These are phyloP conservation scores for Hemisphaericaspora xylofermentans DNA, from an alignment of 1,139 yeast species.

Conservation along the genomic window DNA sequence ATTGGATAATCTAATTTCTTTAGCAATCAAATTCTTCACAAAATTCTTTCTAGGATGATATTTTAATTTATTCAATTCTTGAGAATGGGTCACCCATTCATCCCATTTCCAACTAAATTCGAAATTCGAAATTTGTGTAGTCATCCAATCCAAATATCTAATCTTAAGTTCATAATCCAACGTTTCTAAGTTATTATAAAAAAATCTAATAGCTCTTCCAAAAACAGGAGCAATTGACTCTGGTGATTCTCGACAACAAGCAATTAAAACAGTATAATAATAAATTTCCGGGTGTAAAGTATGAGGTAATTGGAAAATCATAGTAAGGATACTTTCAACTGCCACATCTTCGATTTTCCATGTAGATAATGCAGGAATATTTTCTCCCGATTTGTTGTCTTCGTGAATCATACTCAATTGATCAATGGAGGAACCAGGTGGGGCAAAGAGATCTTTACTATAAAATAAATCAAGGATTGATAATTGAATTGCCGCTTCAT, in stretches of 20 bases:
- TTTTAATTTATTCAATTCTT: constrained; percentile 26
- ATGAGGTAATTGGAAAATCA: constrained; percentile 73
- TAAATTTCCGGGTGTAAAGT: constrained; percentile 70
- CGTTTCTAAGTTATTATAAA: constrained; percentile 65
- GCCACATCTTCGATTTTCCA: constrained; percentile 93
- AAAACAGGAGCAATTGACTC: constrained; percentile 93
- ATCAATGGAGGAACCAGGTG: constrained; percentile 82
- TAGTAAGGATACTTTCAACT: constrained; percentile 75
- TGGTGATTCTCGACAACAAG: constrained; percentile 85
- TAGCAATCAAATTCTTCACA: constrained; percentile 74
- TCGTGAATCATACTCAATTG: constrained; percentile 46
- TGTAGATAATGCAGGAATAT: constrained; percentile 54
- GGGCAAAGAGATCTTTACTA: constrained; percentile 68
- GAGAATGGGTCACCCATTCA: constrained; percentile 77
- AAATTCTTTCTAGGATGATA: constrained; percentile 77
- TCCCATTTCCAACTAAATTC: constrained; percentile 98
- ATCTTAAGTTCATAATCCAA: constrained; percentile 76
- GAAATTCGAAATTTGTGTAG: constrained; percentile 89
- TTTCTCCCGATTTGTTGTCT: constrained; percentile 43
- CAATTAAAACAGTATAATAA: constrained; percentile 83
- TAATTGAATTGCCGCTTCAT: constrained; percentile 82
- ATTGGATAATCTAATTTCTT: constrained; percentile 76
- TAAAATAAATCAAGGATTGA: constrained; percentile 75
- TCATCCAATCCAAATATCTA: constrained; percentile 86
- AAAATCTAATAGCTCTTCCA: constrained; percentile 87